A percentile compares a stretch with the other conserved stretches of the same genome.
These are phyloP conservation scores for Cryoendolithus antarcticus DNA, from an alignment of 2,329 filamentous ascomycete genomes.

Conservation along the genomic window DNA sequence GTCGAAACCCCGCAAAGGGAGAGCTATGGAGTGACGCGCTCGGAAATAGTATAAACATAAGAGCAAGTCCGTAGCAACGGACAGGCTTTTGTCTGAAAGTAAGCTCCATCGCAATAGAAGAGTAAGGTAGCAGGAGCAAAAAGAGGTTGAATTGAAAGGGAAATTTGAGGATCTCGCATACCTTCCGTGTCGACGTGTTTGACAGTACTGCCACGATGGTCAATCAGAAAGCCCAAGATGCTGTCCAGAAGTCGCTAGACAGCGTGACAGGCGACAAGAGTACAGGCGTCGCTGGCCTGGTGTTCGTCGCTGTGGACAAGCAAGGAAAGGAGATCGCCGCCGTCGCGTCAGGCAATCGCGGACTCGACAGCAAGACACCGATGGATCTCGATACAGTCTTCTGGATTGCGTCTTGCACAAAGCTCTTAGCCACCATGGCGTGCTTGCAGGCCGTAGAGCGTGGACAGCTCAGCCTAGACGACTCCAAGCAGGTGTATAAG, in stretches of 20 bases:
- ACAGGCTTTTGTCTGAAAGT: too few relatives aligned
- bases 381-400: slow-evolving; percentile 51
- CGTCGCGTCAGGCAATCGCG: slow-evolving; percentile 30
- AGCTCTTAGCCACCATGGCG: slow-evolving; percentile 31
- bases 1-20: too few relatives aligned
- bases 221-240: slow-evolving; percentile 20
- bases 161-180: too few relatives aligned
- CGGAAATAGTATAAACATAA: too few relatives aligned
- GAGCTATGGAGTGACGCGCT: too few relatives aligned
- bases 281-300: slow-evolving; percentile 29
- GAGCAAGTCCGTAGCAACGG: too few relatives aligned
- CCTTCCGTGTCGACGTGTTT: too few relatives aligned
- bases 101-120: too few relatives aligned
- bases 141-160: too few relatives aligned
- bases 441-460: slow-evolving; percentile 38
- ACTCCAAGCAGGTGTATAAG: slow-evolving; percentile 27
- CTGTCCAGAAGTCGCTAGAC: slow-evolving; percentile 27
- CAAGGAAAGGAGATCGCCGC: slow-evolving; percentile 30
- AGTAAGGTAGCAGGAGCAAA: too few relatives aligned
- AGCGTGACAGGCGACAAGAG: slow-evolving; percentile 17
- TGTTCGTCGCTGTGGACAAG: slow-evolving; percentile 35
- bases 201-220: slow-evolving; percentile 9
- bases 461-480: slow-evolving; percentile 30
- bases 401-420: slow-evolving; percentile 42
- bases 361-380: slow-evolving; percentile 30